These are phyloP conservation scores for Angomonas deanei DNA, from an alignment of 208 protist species.

Conservation along the genomic window DNA sequence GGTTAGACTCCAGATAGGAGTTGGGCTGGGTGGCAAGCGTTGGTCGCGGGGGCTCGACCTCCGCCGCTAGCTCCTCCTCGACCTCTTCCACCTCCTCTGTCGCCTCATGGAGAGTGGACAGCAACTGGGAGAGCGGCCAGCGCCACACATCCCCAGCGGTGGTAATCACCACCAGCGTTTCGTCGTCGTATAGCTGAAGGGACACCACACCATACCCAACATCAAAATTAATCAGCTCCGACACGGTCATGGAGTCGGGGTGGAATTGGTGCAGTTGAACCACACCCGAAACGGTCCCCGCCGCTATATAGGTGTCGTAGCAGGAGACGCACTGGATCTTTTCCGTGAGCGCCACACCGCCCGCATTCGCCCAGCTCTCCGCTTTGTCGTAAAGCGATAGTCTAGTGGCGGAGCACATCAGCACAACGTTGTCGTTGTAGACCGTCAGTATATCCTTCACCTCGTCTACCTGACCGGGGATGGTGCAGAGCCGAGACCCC, in stretches of 20 bases:
- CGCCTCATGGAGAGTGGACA: constrained; percentile 6
- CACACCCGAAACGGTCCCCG: constrained; percentile 61
- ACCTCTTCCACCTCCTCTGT: constrained; percentile 7
- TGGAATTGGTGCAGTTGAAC: constrained; percentile 57
- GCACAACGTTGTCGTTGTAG: constrained; percentile 7
- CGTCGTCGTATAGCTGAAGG: constrained; percentile 54
- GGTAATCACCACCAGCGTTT: constrained; percentile 67
- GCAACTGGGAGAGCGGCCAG: constrained; percentile 64
- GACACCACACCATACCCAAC: constrained; percentile 70
- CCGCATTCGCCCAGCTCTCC: constrained; percentile 18
- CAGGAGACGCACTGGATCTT: constrained; percentile 54
- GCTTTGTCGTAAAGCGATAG: constrained; percentile 25
- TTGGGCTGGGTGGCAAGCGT: not conserved
- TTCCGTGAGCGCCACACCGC: constrained; percentile 19
- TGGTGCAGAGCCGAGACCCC: constrained; percentile 29
- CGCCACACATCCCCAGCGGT: constrained; percentile 76
- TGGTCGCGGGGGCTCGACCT: constrained; percentile 7
- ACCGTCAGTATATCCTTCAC: constrained; percentile 29
- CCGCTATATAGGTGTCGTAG: constrained; percentile 38
- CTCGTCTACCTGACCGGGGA: constrained; percentile 23
- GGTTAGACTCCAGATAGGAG: not conserved
- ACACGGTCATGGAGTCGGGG: constrained; percentile 18
- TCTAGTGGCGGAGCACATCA: constrained; percentile 24
- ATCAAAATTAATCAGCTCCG: constrained; percentile 72
- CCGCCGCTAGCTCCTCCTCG: constrained; percentile 13